These are phyloP conservation scores for Candida odintsovae DNA, from an alignment of 805 yeast genomes.

Conservation along the genomic window DNA sequence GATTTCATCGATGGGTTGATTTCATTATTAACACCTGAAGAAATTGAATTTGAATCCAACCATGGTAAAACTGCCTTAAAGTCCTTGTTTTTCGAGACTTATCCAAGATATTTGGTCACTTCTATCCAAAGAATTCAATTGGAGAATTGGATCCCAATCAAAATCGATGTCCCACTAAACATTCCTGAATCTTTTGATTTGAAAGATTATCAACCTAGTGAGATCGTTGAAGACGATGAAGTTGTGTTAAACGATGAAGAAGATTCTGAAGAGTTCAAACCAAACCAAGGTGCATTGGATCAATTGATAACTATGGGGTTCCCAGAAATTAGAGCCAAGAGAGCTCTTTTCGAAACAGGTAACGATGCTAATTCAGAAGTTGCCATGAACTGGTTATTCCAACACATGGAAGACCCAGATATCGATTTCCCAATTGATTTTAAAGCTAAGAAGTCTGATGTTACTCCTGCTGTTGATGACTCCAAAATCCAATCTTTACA, in stretches of 20 bases:
- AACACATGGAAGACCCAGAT: constrained; percentile 79
- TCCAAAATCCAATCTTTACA: constrained; percentile 43
- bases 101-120: constrained; percentile 65
- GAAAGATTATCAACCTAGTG: constrained; percentile 36
- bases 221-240: constrained; percentile 36
- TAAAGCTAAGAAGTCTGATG: constrained; percentile 3
- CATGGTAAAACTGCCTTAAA: constrained; percentile 12
- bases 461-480: constrained; percentile 22
- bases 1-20: constrained; percentile 37
- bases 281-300: constrained; percentile 50
- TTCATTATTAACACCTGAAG: constrained; percentile 49
- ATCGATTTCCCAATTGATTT: constrained; percentile 45
- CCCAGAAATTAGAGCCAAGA: constrained; percentile 53
- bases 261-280: constrained; percentile 35
- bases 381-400: constrained; percentile 89
- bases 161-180: constrained; percentile 66
- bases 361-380: constrained; percentile 51
- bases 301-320: constrained; percentile 84
- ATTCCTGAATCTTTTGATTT: constrained; percentile 45
- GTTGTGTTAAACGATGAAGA: constrained; percentile 24
- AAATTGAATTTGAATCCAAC: constrained; percentile 42
- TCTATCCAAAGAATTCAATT: constrained; percentile 77
- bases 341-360: constrained; percentile 70
- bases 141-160: constrained; percentile 86
- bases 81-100: constrained; percentile 45